Conservation (phyloP, 1,284 basidiomycete species). For the Vanrija sp. region DNA sequence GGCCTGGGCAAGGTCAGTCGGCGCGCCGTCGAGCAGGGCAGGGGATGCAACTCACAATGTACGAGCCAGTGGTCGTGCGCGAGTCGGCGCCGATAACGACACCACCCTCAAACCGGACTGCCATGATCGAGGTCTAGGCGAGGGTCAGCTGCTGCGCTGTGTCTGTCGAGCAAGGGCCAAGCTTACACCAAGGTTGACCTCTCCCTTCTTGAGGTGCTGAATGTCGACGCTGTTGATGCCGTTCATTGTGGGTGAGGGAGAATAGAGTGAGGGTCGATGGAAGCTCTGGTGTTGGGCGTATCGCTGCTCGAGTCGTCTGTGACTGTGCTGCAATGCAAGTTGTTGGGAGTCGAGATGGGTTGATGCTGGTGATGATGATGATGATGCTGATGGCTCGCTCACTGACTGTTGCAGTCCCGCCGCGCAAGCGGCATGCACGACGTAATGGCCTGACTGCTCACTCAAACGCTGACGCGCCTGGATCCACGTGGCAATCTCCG, state of each 20-base stretch:
- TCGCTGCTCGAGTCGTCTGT: too few relatives aligned
- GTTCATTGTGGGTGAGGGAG: conserved; percentile 27
- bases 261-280: neutral
- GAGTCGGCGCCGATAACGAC: conserved; percentile 97
- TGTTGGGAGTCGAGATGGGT: neutral
- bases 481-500: too few relatives aligned
- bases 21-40: neutral
- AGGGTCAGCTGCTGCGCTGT: neutral
- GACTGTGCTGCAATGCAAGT: neutral
- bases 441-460: too few relatives aligned
- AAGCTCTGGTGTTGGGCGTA: neutral
- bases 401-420: too few relatives aligned
- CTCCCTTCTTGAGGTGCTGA: conserved; percentile 71
- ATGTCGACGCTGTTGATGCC: conserved; percentile 45
- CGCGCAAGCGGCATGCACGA: too few relatives aligned
- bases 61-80: conserved; percentile 92
- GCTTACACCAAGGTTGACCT: conserved; percentile 90
- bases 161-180: neutral
- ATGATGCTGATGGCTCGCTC: too few relatives aligned
- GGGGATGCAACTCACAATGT: conserved; percentile 64
- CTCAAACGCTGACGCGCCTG: too few relatives aligned
- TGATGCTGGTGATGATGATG: neutral
- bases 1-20: conserved; percentile 51
- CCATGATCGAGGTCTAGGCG: conserved; percentile 94
- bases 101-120: conserved; percentile 90